Evolutionary conservation across 2,329 filamentous ascomycete species (phyloP).

Genomic region (Epichloe sp.): DNA sequence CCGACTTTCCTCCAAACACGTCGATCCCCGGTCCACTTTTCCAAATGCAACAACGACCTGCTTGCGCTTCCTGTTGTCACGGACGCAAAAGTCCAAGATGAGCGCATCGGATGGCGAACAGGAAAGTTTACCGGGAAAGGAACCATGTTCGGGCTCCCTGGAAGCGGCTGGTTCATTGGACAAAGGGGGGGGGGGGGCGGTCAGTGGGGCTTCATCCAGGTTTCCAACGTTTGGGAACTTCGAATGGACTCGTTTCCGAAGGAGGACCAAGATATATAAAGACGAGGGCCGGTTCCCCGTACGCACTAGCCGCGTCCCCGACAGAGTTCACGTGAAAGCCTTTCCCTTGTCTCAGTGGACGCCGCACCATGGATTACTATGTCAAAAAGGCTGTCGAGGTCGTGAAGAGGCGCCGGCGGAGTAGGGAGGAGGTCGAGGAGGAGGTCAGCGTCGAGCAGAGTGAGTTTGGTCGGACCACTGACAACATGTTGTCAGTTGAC

Average conservation of each 20-base stretch:
- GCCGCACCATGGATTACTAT: constrained; percentile 2
- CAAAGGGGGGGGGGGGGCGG: not conserved
- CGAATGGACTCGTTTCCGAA: not conserved
- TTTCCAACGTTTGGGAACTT: not conserved
- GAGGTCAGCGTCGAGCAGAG: not conserved
- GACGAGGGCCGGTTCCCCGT: no score
- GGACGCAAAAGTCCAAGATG: not conserved
- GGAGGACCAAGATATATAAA: no score
- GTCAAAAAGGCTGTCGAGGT: constrained; percentile 1
- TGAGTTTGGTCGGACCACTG: not conserved
- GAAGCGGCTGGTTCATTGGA: not conserved
- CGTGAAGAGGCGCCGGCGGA: constrained; percentile 2
- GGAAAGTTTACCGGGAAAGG: not conserved
- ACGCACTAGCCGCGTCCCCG: no score
- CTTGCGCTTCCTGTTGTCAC: no score
- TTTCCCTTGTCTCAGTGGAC: fast-evolving
- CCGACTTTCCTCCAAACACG: not conserved
- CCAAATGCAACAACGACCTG: not conserved
- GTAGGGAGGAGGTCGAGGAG: not conserved
- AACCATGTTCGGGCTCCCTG: not conserved
- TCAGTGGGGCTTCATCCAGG: no score
- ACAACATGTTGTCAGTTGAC: no score
- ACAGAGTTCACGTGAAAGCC: no score
- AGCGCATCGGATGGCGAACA: not conserved
- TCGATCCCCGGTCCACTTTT: not conserved